Conservation (phyloP, 2,329 filamentous ascomycete species). For the Talaromyces rugulosus region DNA sequence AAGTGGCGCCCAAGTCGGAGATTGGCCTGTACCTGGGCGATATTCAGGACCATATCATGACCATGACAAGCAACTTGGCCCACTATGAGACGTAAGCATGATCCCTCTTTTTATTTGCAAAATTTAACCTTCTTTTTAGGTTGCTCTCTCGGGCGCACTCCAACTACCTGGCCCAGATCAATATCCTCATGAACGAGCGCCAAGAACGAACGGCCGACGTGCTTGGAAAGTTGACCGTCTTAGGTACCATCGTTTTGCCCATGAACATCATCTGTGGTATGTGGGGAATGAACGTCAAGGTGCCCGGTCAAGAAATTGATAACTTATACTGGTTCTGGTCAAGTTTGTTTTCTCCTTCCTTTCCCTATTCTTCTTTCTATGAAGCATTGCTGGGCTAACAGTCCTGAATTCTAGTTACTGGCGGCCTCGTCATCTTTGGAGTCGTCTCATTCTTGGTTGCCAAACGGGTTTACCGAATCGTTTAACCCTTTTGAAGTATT, state of each 20-base stretch:
- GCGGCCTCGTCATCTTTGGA: constrained; percentile 68
- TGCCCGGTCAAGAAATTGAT: constrained; percentile 84
- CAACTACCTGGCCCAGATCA: constrained; percentile 99
- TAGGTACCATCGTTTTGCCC: constrained; percentile 93
- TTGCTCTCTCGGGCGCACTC: constrained; percentile 86
- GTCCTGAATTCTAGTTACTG: constrained; percentile 49
- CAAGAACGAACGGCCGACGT: constrained; percentile 95
- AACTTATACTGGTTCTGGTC: constrained; percentile 72
- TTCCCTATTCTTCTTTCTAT: constrained; percentile 1
- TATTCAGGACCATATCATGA: constrained; percentile 98
- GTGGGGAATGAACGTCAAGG: constrained; percentile 98
- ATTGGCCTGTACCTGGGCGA: constrained; percentile 97
- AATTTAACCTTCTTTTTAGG: constrained; percentile 41
- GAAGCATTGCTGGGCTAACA: not conserved
- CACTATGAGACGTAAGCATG: constrained; percentile 86
- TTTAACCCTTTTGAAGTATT: constrained; percentile 35
- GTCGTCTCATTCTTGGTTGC: constrained; percentile 70
- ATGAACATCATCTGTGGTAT: constrained; percentile 99
- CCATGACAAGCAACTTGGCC: constrained; percentile 92
- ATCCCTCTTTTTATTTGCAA: not conserved
- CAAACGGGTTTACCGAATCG: constrained; percentile 72
- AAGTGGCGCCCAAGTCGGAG: constrained; percentile 88
- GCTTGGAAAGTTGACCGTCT: constrained; percentile 86
- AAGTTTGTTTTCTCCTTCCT: constrained; percentile 31
- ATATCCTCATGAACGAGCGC: constrained; percentile 97